Conservation (phyloP, 148 eudicot genomes). For the Chenopodium album region DNA sequence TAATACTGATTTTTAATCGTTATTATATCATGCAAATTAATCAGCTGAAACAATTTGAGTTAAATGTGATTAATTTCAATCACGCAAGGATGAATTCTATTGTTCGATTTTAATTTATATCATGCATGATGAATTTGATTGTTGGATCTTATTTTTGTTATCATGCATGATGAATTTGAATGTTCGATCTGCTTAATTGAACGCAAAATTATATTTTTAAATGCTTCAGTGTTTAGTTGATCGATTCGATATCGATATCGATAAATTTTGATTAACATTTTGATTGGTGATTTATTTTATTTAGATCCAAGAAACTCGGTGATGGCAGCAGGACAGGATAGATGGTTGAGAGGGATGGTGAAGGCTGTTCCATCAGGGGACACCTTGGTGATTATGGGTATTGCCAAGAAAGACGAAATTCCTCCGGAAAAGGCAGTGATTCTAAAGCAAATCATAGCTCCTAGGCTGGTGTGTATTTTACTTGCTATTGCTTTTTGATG, state of each 20-base stretch:
- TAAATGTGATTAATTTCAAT: neutral
- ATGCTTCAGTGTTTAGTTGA: neutral
- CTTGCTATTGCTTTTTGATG: neutral
- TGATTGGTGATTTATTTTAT: neutral
- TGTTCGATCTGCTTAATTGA: constrained; percentile 22
- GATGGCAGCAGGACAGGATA: constrained; percentile 49
- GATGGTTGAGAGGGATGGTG: constrained; percentile 84
- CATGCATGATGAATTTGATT: constrained; percentile 16
- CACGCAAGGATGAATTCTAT: too few species aligned
- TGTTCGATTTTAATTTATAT: too few species aligned
- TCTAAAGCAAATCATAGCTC: constrained; percentile 75
- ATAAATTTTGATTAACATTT: neutral
- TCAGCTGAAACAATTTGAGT: neutral
- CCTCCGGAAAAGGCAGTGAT: constrained; percentile 88
- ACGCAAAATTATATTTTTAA: neutral
- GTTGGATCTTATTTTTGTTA: neutral
- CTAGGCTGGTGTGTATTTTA: constrained; percentile 62
- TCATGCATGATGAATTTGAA: constrained; percentile 21
- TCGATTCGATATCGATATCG: neutral
- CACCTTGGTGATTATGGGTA: constrained; percentile 76
- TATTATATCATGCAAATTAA: neutral
- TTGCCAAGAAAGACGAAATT: constrained; percentile 49
- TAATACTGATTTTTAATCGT: neutral
- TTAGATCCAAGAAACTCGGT: constrained; percentile 47
- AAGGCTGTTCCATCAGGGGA: constrained; percentile 98